phyloP scores from a whole-genome alignment of 495 filamentous ascomycete genomes.

The Podospora pseudoanserina region DNA sequence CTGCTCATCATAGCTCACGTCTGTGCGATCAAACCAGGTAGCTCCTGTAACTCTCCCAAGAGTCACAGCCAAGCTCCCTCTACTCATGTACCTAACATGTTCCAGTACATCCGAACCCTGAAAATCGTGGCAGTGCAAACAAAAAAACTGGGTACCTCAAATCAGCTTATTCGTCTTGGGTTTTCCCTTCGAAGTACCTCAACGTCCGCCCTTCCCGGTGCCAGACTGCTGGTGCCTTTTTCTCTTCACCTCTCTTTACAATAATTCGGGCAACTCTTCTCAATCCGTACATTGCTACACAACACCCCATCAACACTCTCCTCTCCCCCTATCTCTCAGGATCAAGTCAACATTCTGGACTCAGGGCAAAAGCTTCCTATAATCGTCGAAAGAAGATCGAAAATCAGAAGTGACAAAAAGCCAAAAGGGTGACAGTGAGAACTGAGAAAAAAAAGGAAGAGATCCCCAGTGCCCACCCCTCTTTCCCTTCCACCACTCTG shows the following conservation, averaged over 20 bases:
- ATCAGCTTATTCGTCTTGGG: background rate
- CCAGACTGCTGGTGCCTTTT: background rate
- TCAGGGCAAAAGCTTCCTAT: background rate
- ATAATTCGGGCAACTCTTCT: background rate
- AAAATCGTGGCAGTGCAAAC: background rate
- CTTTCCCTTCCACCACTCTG: background rate
- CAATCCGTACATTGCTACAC: background rate
- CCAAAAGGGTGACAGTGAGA: background rate
- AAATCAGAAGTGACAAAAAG: background rate
- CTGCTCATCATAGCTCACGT: too few species aligned
- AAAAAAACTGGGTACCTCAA: background rate
- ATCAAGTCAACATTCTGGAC: background rate
- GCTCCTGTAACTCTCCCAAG: background rate
- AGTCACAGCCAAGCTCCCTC: background rate
- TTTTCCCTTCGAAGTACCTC: background rate
- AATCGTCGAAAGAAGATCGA: background rate
- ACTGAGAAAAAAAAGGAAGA: too few species aligned
- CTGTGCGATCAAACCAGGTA: background rate
- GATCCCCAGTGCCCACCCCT: background rate
- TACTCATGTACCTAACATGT: background rate
- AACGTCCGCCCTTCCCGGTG: background rate
- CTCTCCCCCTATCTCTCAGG: background rate
- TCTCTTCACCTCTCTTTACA: background rate
- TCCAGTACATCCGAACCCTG: background rate
- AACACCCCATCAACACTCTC: background rate